phyloP scores from a whole-genome alignment of 2,329 filamentous ascomycete species.

The Alternaria viburni region DNA sequence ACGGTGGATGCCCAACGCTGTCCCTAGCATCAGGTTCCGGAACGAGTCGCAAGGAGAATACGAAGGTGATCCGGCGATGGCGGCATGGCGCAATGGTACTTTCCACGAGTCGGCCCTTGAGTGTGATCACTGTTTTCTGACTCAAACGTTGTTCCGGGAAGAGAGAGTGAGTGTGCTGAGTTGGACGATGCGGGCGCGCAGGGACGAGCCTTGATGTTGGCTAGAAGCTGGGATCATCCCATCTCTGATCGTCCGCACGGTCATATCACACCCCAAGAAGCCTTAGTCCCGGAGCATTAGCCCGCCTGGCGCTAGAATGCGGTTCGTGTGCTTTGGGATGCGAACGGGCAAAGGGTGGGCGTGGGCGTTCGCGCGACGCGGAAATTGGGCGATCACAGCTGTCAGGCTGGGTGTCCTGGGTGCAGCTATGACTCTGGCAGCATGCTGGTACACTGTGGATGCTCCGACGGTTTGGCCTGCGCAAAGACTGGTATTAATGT shows the following conservation, averaged over 20 bases:
- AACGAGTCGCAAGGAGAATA: background rate
- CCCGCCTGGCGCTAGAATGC: constrained; percentile 14
- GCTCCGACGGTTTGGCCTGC: constrained; percentile 24
- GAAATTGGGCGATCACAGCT: constrained; percentile 29
- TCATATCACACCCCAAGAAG: constrained; percentile 3
- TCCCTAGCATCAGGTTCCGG: background rate
- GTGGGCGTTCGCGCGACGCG: constrained; percentile 6
- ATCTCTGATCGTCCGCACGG: constrained; percentile 5
- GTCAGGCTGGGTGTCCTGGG: constrained; percentile 14
- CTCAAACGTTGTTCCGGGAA: constrained; percentile 5
- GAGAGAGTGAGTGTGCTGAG: constrained; percentile 2
- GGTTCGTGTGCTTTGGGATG: constrained; percentile 10
- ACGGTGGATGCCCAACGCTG: background rate
- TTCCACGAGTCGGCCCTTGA: constrained; percentile 10
- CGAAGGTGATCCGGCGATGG: constrained; percentile 3
- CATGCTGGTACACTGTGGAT: constrained; percentile 9
- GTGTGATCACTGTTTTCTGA: background rate
- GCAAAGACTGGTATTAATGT: constrained; percentile 7
- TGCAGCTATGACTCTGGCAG: constrained; percentile 12
- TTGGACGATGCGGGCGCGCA: constrained; percentile 7
- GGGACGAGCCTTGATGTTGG: constrained; percentile 3
- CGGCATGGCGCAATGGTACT: constrained; percentile 8
- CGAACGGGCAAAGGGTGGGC: constrained; percentile 15
- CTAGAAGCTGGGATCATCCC: constrained; percentile 7
- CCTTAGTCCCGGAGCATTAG: constrained; percentile 9